Conservation (phyloP, 2,329 filamentous ascomycete species). For the Pseudogymnoascus sp. region DNA sequence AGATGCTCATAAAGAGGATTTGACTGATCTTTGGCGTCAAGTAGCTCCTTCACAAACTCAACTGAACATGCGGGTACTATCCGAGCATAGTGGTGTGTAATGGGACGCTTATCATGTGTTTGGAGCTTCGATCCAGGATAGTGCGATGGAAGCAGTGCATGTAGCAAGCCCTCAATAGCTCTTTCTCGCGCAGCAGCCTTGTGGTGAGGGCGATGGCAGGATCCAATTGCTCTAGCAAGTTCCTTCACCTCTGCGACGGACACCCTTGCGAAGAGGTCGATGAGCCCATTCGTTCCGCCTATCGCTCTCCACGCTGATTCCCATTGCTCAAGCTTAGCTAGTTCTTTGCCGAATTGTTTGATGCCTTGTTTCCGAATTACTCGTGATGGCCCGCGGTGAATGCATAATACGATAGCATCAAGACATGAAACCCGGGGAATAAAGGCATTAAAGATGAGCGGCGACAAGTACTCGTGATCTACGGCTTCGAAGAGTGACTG, state of each 20-base stretch:
- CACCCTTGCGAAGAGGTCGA: slow-evolving; percentile 13
- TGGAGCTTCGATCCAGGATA: slow-evolving; percentile 14
- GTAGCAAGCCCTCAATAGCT: slow-evolving; percentile 16
- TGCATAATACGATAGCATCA: slow-evolving; percentile 10
- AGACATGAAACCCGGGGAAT: slow-evolving; percentile 12
- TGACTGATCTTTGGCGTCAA: slow-evolving; percentile 15
- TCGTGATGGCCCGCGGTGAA: slow-evolving; percentile 12
- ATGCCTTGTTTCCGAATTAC: slow-evolving; percentile 15
- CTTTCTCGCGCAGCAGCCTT: slow-evolving; percentile 14
- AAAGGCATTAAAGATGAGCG: slow-evolving; percentile 12
- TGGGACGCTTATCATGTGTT: slow-evolving; percentile 17
- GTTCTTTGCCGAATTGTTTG: slow-evolving; percentile 15
- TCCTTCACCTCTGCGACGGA: slow-evolving; percentile 16
- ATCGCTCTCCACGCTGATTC: slow-evolving; percentile 13
- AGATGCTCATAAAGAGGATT: slow-evolving; percentile 16
- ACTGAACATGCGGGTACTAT: slow-evolving; percentile 16
- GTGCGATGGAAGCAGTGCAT: slow-evolving; percentile 16
- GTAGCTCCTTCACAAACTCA: slow-evolving; percentile 10
- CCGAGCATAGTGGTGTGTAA: slow-evolving; percentile 14
- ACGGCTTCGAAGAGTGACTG: slow-evolving; percentile 13
- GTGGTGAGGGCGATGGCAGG: slow-evolving; percentile 10
- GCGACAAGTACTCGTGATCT: slow-evolving; percentile 12
- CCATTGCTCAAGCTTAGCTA: slow-evolving; percentile 16
- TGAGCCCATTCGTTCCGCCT: slow-evolving; percentile 15
- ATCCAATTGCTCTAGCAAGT: slow-evolving; percentile 12